These are phyloP conservation scores for Sophora flavescens DNA, from an alignment of 306 rosid species.

Conservation along the genomic window DNA sequence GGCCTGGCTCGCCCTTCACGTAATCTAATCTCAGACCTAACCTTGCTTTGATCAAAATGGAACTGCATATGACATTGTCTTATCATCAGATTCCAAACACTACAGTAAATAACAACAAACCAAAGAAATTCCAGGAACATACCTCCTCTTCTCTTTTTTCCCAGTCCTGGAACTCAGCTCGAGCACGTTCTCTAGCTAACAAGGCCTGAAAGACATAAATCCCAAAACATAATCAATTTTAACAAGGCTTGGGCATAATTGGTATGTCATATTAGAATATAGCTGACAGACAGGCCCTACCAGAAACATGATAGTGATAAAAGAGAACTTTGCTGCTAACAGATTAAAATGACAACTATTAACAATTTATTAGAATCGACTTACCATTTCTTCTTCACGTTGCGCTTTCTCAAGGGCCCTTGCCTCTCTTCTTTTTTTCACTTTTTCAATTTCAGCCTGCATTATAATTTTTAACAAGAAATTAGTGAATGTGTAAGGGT, in stretches of 20 bases:
- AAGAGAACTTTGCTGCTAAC: slow-evolving; percentile 23
- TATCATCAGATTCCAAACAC: slow-evolving; percentile 35
- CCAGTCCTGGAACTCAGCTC: slow-evolving; percentile 99
- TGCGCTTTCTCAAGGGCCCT: slow-evolving; percentile 97
- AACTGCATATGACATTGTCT: slow-evolving; percentile 63
- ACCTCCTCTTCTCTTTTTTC: slow-evolving; percentile 99
- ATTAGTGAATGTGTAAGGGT: slow-evolving; percentile 1
- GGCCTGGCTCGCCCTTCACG: slow-evolving; percentile 97
- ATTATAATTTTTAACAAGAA: slow-evolving; percentile 37
- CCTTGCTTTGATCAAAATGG: slow-evolving; percentile 98
- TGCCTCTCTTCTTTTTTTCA: slow-evolving; percentile 98
- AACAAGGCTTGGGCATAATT: slow-evolving; percentile 2
- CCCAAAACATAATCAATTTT: slow-evolving; percentile 25
- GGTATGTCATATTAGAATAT: slow-evolving; percentile 20
- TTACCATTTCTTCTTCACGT: slow-evolving; percentile 97
- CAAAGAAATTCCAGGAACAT: slow-evolving; percentile 28
- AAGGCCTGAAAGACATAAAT: slow-evolving; percentile 71
- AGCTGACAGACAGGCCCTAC: background rate
- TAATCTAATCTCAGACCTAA: slow-evolving; percentile 96
- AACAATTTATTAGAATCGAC: slow-evolving; percentile 37
- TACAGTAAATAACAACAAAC: slow-evolving; percentile 32
- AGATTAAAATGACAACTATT: slow-evolving; percentile 30
- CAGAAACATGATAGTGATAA: background rate
- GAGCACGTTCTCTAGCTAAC: slow-evolving; percentile 95
- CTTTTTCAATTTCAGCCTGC: slow-evolving; percentile 97